Percentiles rank a stretch among this genome's conserved stretches.
These are phyloP conservation scores for Candida neerlandica DNA, from an alignment of 1,139 yeast genomes.

Conservation along the genomic window DNA sequence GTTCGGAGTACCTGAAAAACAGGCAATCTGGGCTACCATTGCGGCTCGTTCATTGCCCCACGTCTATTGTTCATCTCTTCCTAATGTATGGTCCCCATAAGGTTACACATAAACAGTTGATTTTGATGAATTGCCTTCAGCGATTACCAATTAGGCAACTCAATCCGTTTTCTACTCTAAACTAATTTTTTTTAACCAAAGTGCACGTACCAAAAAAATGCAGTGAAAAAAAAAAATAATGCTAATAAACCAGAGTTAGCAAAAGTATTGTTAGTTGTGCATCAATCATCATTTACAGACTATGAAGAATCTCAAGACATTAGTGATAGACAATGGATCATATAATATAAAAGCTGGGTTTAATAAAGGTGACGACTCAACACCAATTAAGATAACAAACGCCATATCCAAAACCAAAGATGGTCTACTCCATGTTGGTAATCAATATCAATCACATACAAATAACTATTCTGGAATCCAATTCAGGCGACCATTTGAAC, in stretches of 20 bases:
- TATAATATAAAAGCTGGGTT: slow-evolving; percentile 80
- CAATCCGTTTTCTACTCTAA: background rate
- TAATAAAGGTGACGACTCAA: slow-evolving; percentile 29
- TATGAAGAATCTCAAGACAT: slow-evolving; percentile 6
- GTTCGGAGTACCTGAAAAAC: background rate
- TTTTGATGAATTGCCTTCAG: background rate
- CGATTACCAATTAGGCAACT: background rate
- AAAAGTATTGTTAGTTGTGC: slow-evolving; percentile 3
- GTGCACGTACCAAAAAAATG: background rate
- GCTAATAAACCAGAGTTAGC: too few species aligned
- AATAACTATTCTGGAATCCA: slow-evolving; percentile 76
- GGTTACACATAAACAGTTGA: background rate
- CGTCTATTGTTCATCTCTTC: too few species aligned
- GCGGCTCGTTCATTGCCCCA: background rate
- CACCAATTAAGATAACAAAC: slow-evolving; percentile 62
- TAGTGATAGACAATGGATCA: slow-evolving; percentile 84
- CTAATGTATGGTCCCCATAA: background rate
- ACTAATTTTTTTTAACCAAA: background rate
- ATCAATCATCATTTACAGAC: background rate
- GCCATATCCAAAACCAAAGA: slow-evolving; percentile 76
- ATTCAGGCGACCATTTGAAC: slow-evolving; percentile 81
- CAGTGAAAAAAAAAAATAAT: background rate
- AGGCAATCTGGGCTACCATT: background rate
- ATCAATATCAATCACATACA: slow-evolving; percentile 61
- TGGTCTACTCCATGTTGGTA: slow-evolving; percentile 71